These are phyloP conservation scores for Penicillium sp. DNA, from an alignment of 2,329 filamentous ascomycete genomes.

Conservation along the genomic window DNA sequence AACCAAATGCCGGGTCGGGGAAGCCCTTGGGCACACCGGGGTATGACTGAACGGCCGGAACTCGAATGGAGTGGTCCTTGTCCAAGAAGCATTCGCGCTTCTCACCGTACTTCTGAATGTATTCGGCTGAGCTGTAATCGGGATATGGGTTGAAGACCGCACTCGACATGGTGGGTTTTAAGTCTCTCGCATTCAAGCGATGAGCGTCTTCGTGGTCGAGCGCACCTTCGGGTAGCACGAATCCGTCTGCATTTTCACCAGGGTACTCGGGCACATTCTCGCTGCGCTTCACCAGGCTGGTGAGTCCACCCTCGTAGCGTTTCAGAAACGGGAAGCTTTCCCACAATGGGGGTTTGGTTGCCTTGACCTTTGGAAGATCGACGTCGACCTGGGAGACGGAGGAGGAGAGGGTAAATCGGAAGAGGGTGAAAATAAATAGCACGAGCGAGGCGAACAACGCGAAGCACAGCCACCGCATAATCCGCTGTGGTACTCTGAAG, in stretches of 20 bases:
- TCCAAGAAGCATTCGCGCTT: constrained; percentile 81
- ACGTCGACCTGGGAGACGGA: constrained; percentile 32
- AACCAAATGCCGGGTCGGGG: constrained; percentile 82
- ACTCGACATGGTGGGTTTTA: constrained; percentile 46
- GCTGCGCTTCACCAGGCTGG: constrained; percentile 65
- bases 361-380: constrained; percentile 59
- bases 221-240: constrained; percentile 46
- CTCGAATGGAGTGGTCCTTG: constrained; percentile 59
- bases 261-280: constrained; percentile 84
- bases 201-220: constrained; percentile 27
- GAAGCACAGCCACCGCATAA: constrained; percentile 77
- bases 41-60: constrained; percentile 73
- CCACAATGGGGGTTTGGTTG: constrained; percentile 69
- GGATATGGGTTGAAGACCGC: constrained; percentile 70
- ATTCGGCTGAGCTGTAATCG: constrained; percentile 60
- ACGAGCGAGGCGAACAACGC: constrained; percentile 69
- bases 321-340: constrained; percentile 82
- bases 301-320: constrained; percentile 86
- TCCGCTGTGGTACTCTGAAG: constrained; percentile 69
- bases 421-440: constrained; percentile 74
- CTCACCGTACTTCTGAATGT: constrained; percentile 58
- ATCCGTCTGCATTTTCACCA: constrained; percentile 59
- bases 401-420: constrained; percentile 67
- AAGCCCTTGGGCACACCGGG: constrained; percentile 80
- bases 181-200: constrained; percentile 24